Base-by-base conservation (phyloP, 2,329 filamentous ascomycete species). In the Intubia oerlemansii region DNA sequence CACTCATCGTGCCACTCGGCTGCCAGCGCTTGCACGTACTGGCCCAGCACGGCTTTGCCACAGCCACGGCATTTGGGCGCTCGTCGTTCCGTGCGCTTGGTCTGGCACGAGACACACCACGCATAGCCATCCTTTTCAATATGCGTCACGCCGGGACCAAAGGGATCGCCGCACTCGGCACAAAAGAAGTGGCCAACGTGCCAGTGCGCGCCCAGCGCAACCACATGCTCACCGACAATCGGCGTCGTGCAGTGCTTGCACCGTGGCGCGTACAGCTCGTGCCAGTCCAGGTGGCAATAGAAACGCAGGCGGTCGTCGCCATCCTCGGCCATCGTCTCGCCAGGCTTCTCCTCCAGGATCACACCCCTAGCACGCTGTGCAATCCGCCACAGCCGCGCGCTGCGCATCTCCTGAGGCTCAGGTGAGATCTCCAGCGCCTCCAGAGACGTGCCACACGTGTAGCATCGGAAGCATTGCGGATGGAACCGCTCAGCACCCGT, bases 101-200 rank as follows among this genome's bases (percentile, higher is more conserved):
- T 90, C 54, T 95, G 85, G 47, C 88, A 98, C 14, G 65, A 65
- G 26, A 95, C 67, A 51, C 88, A 98, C 84, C 88, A 98, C 5
- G 88, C 88, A 49, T 91, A 95, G 8, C 85, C 85, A 40, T 95
- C 85, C 52, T 92, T 92, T 48, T 98, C 88, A 31, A 98, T 72
- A 42, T 74, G 69, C 25, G 67, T 73, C 52, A 62, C 65, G 34
- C 65, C 66, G 27, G 60, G 58, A 39, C 62, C 80, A 46, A 98
- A 98, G 1, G 88, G 85, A 53, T 98, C 85, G 39, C 88, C 88
- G 47, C 88, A 98, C 58, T 98, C 82, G 24, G 88, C 88, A 46
- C 88, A 98, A 63, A 98, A 98, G 56, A 98, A 98, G 53, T 98
- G 88, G 0, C 88, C 88, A 30, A 79, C 78, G 49, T 98, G 88